Evolutionary conservation across 2,329 filamentous ascomycete species (phyloP), one percentile per base, ranked within the genome.

Genomic region (Torrubiella hemipterigena): DNA sequence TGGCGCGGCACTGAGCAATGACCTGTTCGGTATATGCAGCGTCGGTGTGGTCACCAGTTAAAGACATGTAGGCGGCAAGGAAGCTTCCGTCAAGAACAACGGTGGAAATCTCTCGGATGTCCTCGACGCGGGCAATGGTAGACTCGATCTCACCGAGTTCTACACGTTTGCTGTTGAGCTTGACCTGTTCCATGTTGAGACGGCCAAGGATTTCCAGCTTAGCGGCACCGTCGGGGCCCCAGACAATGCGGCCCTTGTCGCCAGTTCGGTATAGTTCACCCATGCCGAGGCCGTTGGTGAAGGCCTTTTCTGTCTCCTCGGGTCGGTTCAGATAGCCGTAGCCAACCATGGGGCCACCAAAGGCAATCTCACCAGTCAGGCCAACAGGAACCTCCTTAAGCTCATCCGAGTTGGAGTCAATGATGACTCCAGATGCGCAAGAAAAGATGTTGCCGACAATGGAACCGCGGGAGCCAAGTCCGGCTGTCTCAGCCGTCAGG

Each of bases 121-220:
- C n/a, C n/a, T n/a, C n/a, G n/a, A n/a, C n/a, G n/a, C n/a, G n/a
- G n/a, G n/a, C n/a, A n/a, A n/a, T n/a, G n/a, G n/a, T n/a, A n/a
- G n/a, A n/a, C n/a, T 72, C 77, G 33, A 91, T 77, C 47, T 87
- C 82, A 1, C 73, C 72, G 8, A 87, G 64, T 46, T 87, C 81
- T 21, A 89, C 72, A 30, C 78, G 63, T 40, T 84, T 77, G 0
- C 82, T 82, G 20, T 79, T 67, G 11, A 89, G 64, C 49, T 87
- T 89, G 34, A 85, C 64, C 52, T 86, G 80, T 36, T 79, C 79
- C 39, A 85, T 81, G 9, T 35, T 37, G 15, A 74, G 61, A 25
- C 81, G 65, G 13, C 81, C 80, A 10, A 69, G 55, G 32, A 46
- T 46, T 21, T 50, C 37, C 25, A 86, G 80, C 8, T 78, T 55